Percentiles rank a stretch among this genome's conserved stretches.
Conservation (phyloP, 2,329 filamentous ascomycete genomes). For the Sporothrix dimorphospora region DNA sequence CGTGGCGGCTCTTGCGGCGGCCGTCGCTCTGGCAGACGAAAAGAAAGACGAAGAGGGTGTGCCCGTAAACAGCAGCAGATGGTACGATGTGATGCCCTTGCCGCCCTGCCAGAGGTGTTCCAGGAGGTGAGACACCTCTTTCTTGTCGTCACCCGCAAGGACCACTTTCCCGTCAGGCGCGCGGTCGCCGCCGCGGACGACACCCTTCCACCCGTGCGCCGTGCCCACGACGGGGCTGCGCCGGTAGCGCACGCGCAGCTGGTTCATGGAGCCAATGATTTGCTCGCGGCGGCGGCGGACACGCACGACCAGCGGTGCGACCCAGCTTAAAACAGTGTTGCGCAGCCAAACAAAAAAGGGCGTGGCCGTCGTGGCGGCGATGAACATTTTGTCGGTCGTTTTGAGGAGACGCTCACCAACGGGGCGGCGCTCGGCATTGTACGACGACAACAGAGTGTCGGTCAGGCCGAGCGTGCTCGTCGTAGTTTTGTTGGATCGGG, state of each 20-base stretch:
- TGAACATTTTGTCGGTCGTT: slow-evolving; percentile 28
- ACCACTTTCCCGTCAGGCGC: slow-evolving; percentile 44
- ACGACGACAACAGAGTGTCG: slow-evolving; percentile 50
- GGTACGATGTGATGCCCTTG: slow-evolving; percentile 29
- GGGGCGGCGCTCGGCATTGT: slow-evolving; percentile 50
- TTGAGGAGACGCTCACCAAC: slow-evolving; percentile 28
- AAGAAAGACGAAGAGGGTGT: not conserved
- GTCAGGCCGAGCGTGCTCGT: slow-evolving; percentile 6
- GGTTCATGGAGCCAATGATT: slow-evolving; percentile 45
- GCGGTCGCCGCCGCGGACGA: slow-evolving; percentile 52
- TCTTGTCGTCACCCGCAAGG: slow-evolving; percentile 30
- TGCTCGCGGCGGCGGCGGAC: slow-evolving; percentile 33
- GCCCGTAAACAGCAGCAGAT: slow-evolving; percentile 27
- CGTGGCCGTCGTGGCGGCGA: slow-evolving; percentile 20
- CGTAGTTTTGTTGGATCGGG: not conserved
- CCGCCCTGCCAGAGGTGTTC: slow-evolving; percentile 20
- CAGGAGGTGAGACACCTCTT: slow-evolving; percentile 13
- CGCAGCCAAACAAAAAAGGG: slow-evolving; percentile 39
- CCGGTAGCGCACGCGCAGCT: slow-evolving; percentile 50
- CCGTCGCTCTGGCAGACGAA: not conserved
- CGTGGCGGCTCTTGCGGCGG: not conserved
- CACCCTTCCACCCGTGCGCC: slow-evolving; percentile 40
- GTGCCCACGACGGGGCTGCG: slow-evolving; percentile 44
- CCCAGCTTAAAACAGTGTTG: slow-evolving; percentile 44
- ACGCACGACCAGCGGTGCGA: slow-evolving; percentile 44